Percentiles rank a stretch among this genome's conserved stretches.
Conservation (phyloP, 2,329 filamentous ascomycete genomes). For the Ophiosphaerella herpotricha region DNA sequence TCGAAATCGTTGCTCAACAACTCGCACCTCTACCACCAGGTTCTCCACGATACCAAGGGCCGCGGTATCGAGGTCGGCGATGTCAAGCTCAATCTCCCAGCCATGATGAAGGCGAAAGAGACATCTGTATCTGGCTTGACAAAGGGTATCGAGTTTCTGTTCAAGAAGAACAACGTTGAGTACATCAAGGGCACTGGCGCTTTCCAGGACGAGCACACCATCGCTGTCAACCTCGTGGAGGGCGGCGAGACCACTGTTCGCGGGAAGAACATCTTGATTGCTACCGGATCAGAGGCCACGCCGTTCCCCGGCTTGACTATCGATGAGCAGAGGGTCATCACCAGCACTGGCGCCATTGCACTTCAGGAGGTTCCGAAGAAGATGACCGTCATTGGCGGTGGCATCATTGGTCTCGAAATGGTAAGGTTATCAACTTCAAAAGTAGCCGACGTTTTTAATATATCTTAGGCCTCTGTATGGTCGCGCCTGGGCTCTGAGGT, state of each 20-base stretch:
- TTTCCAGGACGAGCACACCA: constrained; percentile 85
- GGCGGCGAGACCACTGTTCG: constrained; percentile 86
- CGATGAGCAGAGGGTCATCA: constrained; percentile 96
- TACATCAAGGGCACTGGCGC: constrained; percentile 93
- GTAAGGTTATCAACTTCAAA: constrained; percentile 48
- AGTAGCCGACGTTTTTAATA: constrained; percentile 21
- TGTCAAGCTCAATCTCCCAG: constrained; percentile 90
- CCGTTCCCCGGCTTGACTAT: constrained; percentile 95
- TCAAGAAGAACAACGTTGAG: constrained; percentile 99
- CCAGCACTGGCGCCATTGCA: constrained; percentile 91
- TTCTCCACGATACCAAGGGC: constrained; percentile 94
- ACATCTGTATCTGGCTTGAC: constrained; percentile 85
- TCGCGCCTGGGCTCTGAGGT: constrained; percentile 91
- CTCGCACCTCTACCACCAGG: constrained; percentile 96
- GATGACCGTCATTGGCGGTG: constrained; percentile 96
- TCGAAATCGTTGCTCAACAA: constrained; percentile 99
- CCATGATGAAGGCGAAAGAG: constrained; percentile 99
- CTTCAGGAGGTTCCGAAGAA: constrained; percentile 91
- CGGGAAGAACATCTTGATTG: constrained; percentile 98
- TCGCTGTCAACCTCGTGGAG: constrained; percentile 88
- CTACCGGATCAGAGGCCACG: constrained; percentile 92
- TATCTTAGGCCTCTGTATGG: constrained; percentile 78
- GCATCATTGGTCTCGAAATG: constrained; percentile 99
- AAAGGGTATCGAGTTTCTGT: constrained; percentile 95
- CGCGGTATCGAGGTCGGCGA: constrained; percentile 97